phyloP scores from a whole-genome alignment of 495 filamentous ascomycete species.

The Ramalina intermedia region DNA sequence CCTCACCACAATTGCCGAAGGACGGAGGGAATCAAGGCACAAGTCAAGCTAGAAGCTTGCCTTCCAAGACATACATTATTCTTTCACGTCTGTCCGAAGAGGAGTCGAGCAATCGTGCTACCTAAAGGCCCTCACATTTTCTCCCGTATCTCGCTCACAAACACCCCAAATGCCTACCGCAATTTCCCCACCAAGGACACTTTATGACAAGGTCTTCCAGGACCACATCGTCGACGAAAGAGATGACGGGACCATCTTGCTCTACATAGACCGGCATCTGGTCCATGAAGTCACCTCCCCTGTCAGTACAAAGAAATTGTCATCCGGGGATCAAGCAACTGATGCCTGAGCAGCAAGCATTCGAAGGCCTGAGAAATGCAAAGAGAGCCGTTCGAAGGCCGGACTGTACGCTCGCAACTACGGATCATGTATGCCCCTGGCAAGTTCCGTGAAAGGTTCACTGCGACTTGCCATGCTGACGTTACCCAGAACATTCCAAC shows the following conservation, averaged over 20 bases:
- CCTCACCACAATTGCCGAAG: too few species aligned
- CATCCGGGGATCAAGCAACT: neutral
- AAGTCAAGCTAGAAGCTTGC: too few species aligned
- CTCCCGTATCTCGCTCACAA: neutral
- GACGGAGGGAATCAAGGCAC: too few species aligned
- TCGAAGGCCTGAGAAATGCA: slow-evolving; percentile 84
- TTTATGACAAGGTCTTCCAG: slow-evolving; percentile 96
- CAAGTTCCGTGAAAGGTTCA: neutral
- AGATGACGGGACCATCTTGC: slow-evolving; percentile 76
- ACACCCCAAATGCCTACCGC: slow-evolving; percentile 53
- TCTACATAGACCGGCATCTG: slow-evolving; percentile 85
- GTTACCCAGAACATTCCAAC: slow-evolving; percentile 77
- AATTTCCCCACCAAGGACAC: slow-evolving; percentile 63
- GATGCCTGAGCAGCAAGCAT: slow-evolving; percentile 57
- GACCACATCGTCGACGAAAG: slow-evolving; percentile 89
- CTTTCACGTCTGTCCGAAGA: too few species aligned
- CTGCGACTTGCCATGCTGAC: slow-evolving; percentile 5
- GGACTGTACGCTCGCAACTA: slow-evolving; percentile 92
- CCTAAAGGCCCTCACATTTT: slow-evolving; percentile 10
- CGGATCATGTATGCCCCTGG: slow-evolving; percentile 71
- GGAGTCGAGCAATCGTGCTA: neutral
- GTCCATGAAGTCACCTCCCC: slow-evolving; percentile 98
- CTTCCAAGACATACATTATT: too few species aligned
- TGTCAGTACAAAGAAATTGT: slow-evolving; percentile 26
- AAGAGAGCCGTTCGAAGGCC: slow-evolving; percentile 76